These are phyloP conservation scores for Sonneratia caseolaris DNA, from an alignment of 345 rosid genomes.

Conservation along the genomic window DNA sequence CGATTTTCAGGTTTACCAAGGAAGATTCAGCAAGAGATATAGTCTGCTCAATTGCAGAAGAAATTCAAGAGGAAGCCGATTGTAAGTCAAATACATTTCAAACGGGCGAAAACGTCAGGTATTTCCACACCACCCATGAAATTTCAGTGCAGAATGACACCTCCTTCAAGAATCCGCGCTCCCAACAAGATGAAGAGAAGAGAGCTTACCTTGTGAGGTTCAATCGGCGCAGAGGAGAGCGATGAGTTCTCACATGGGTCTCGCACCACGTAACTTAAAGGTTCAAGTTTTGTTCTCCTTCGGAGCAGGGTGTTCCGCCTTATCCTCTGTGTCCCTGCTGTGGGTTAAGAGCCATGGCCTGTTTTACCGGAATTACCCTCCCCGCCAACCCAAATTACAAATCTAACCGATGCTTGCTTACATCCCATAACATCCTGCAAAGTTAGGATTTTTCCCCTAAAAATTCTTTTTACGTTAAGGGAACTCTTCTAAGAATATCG, in stretches of 20 bases:
- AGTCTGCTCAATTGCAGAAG: background rate
- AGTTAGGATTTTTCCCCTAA: too few species aligned
- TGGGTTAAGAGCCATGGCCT: background rate
- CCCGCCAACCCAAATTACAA: background rate
- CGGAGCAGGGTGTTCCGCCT: background rate
- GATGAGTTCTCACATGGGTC: background rate
- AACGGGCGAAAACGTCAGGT: background rate
- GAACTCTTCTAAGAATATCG: too few species aligned
- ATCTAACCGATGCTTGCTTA: too few species aligned
- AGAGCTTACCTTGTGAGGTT: constrained; percentile 1
- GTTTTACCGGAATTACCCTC: background rate
- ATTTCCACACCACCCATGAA: background rate
- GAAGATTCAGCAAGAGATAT: background rate
- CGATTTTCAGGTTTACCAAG: background rate
- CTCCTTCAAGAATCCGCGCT: background rate
- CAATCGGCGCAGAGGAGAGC: constrained; percentile 2
- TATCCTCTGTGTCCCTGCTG: background rate
- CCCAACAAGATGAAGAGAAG: background rate
- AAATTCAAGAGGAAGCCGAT: background rate
- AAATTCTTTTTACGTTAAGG: too few species aligned
- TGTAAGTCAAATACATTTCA: background rate
- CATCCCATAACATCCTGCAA: too few species aligned
- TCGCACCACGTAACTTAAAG: background rate
- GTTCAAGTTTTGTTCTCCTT: background rate
- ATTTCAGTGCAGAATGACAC: background rate